These are phyloP conservation scores for Ganoderma multipileum DNA, from an alignment of 1,284 basidiomycete species.

Conservation along the genomic window DNA sequence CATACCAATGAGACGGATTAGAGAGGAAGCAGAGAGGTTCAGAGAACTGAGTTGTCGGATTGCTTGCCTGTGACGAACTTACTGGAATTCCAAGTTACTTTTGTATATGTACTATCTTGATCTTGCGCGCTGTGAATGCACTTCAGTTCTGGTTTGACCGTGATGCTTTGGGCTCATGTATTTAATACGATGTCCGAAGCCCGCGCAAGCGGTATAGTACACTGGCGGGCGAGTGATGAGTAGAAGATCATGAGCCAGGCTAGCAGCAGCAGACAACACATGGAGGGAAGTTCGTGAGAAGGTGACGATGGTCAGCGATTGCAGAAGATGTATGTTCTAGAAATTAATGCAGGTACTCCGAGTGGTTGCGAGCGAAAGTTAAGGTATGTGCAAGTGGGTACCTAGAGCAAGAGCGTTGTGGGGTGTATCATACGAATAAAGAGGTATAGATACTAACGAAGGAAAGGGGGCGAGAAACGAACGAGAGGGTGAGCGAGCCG, in stretches of 20 bases:
- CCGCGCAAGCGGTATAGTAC: constrained; percentile 19
- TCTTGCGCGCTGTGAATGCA: constrained; percentile 8
- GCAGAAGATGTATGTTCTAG: constrained; percentile 9
- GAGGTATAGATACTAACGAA: constrained; percentile 36
- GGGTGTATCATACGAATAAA: constrained; percentile 36
- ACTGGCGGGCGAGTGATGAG: constrained; percentile 15
- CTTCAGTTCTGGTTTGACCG: constrained; percentile 6
- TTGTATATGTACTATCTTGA: constrained; percentile 10
- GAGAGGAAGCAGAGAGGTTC: not conserved
- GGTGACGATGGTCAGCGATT: constrained; percentile 1
- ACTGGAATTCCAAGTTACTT: constrained; percentile 14
- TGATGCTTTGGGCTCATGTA: constrained; percentile 10
- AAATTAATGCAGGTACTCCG: constrained; percentile 20
- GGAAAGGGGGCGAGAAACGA: constrained; percentile 9
- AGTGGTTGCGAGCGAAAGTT: constrained; percentile 3
- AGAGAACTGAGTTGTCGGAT: constrained; percentile 2
- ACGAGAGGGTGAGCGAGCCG: not conserved
- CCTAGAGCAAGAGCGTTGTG: constrained; percentile 5
- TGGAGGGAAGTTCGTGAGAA: constrained; percentile 7
- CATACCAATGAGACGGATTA: constrained; percentile 72
- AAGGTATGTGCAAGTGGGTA: constrained; percentile 14
- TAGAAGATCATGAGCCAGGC: constrained; percentile 19
- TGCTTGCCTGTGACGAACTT: not conserved
- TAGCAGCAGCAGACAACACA: constrained; percentile 14
- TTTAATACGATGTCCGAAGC: constrained; percentile 5